Evolutionary conservation across 352 stramenopile species (phyloP), one percentile per base, ranked within the genome.

Genomic region (Phytophthora quininea): DNA sequence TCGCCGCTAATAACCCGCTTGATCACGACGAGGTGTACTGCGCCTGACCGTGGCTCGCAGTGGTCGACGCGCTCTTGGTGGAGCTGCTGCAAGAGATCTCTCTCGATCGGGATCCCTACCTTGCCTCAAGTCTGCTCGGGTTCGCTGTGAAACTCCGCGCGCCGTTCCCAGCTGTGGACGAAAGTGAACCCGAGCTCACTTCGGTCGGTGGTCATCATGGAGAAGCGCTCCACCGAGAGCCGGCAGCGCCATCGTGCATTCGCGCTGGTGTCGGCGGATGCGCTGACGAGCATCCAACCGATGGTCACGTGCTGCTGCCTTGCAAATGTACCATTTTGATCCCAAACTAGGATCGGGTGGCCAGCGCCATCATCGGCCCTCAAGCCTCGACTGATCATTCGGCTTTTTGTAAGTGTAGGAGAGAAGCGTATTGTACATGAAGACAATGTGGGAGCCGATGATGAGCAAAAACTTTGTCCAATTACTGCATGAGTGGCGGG

Each of bases 401-500:
- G 4, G 14, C 27, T 29, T 50, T 68, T 64, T 57, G 54, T 40
- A 0, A 11, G 6, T 11, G 6, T 40, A 11, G 35, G 6, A 40
- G 55, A 24, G 19, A 24, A 24, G 19, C 19, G 19, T 24, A 24
- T 24, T 24, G 19, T 24, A 24, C 33, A 40, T 51, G 33, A 38
- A 0, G 4, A 51, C 33, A 31, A 30, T 51, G 40, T 24, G 38
- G 63, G 67, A 70, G 71, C 68, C 71, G 15, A 32, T 80, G 74
- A 80, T 78, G 71, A 80, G 70, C 12, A 58, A 51, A 74, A 68
- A 45, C 62, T n/a, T 50, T 86, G 77, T 86, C 77, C 75, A 86
- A 86, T 80, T 86, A 84, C 75, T 86, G 77, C 67, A 86, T 76
- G 73, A 82, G 73, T 73, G 67, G 43, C 31, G 50, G 61, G 47